These are phyloP conservation scores for Kingdonia uniflora DNA, from an alignment of 164 flowering plant species.

Conservation along the genomic window DNA sequence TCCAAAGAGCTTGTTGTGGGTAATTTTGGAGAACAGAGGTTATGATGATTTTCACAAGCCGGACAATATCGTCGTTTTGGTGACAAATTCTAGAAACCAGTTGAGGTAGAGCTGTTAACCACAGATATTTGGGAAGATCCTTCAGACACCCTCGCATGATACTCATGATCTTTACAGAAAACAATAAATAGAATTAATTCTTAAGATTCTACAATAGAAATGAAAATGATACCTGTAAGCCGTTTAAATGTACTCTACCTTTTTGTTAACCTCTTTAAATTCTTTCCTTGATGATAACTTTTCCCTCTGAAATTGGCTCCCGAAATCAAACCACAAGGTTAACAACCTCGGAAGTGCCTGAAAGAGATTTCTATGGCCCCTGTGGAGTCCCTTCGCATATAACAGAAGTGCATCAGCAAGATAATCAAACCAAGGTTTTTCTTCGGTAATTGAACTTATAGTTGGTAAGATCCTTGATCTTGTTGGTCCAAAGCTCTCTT, in stretches of 20 bases:
- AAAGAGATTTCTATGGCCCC: slow-evolving; percentile 88
- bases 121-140: slow-evolving; percentile 91
- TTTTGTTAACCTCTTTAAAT: slow-evolving; percentile 47
- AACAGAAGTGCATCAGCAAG: slow-evolving; percentile 72
- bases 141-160: slow-evolving; percentile 91
- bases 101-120: slow-evolving; percentile 93
- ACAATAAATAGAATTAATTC: neutral
- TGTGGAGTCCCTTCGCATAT: slow-evolving; percentile 94
- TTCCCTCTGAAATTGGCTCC: slow-evolving; percentile 58
- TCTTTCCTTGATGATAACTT: slow-evolving; percentile 57
- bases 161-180: slow-evolving; percentile 53
- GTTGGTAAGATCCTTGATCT: slow-evolving; percentile 29
- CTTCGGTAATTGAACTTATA: slow-evolving; percentile 34
- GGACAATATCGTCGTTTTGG: slow-evolving; percentile 84
- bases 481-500: slow-evolving; percentile 41
- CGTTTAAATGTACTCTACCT: slow-evolving; percentile 29
- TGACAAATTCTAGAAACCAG: slow-evolving; percentile 98
- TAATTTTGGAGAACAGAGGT: slow-evolving; percentile 76
- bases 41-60: slow-evolving; percentile 76
- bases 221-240: neutral
- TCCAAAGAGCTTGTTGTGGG: slow-evolving; percentile 97
- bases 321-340: slow-evolving; percentile 98
- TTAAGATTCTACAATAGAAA: slow-evolving; percentile 3
- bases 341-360: slow-evolving; percentile 97
- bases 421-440: slow-evolving; percentile 67